Percentiles rank a stretch among this genome's conserved stretches.
phyloP scores from a whole-genome alignment of 495 filamentous ascomycete species.

The Aspergillus asperescens region DNA sequence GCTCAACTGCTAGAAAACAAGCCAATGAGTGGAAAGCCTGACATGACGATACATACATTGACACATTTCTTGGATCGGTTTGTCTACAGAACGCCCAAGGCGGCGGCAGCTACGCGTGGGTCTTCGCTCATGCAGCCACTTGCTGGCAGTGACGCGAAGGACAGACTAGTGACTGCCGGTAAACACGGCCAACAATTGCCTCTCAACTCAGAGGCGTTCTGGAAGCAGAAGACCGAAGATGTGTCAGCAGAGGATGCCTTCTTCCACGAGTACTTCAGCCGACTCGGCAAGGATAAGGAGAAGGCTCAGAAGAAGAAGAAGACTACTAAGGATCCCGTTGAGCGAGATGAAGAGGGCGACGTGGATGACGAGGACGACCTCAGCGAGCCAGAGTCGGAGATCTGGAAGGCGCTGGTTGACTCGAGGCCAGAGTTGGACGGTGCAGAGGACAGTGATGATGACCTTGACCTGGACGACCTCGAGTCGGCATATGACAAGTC shows the following conservation, averaged over 20 bases:
- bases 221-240: conserved; percentile 80
- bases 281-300: conserved; percentile 66
- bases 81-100: conserved; percentile 86
- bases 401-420: conserved; percentile 88
- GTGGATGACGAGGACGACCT: conserved; percentile 18
- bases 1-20: conserved; percentile 58
- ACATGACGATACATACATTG: conserved; percentile 78
- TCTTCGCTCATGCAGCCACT: conserved; percentile 94
- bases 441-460: conserved; percentile 55
- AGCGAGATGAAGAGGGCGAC: conserved; percentile 24
- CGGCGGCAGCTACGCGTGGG: conserved; percentile 56
- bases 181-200: conserved; percentile 41
- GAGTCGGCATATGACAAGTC: conserved; percentile 50
- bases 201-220: conserved; percentile 86
- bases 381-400: conserved; percentile 59
- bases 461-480: conserved; percentile 60
- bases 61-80: conserved; percentile 96
- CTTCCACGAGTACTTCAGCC: conserved; percentile 94
- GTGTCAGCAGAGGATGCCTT: conserved; percentile 89
- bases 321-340: conserved; percentile 37
- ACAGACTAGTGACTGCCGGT: conserved; percentile 60
- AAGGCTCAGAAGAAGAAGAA: conserved; percentile 53
- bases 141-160: conserved; percentile 55
- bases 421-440: conserved; percentile 72
- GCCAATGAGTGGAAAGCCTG: conserved; percentile 76